Conservation (phyloP, 2,329 filamentous ascomycete genomes). For the Clonostachys sp. region DNA sequence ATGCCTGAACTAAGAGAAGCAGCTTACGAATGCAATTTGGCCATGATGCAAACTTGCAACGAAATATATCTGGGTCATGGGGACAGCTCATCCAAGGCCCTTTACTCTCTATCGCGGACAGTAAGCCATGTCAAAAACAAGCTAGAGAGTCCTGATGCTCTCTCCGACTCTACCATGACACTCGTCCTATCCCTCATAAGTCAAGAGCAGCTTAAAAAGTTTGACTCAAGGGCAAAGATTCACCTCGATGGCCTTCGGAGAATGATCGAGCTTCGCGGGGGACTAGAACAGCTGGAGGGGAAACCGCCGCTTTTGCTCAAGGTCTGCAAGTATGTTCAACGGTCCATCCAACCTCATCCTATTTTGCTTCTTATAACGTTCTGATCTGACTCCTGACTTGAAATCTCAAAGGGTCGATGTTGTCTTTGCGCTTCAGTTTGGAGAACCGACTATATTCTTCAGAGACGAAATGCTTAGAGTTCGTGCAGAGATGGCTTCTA, state of each 20-base stretch:
- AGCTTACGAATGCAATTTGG: background rate
- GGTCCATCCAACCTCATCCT: conserved; percentile 9
- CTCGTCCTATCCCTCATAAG: conserved; percentile 15
- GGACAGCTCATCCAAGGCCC: conserved; percentile 9
- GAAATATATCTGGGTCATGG: conserved; percentile 6
- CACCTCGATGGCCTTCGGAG: conserved; percentile 40
- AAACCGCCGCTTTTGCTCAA: conserved; percentile 1
- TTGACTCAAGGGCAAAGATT: conserved; percentile 8
- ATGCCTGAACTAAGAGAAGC: conserved; percentile 6
- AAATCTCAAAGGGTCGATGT: background rate
- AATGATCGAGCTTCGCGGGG: conserved; percentile 38
- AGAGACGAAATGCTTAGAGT: background rate
- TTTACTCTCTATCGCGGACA: conserved; percentile 13
- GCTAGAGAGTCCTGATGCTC: conserved; percentile 10
- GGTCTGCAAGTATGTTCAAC: conserved; percentile 7
- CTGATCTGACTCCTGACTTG: conserved; percentile 8
- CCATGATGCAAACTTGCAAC: conserved; percentile 13
- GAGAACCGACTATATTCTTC: conserved; percentile 1
- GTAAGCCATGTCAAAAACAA: conserved; percentile 11
- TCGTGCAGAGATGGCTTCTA: conserved; percentile 4
- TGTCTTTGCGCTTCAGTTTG: background rate
- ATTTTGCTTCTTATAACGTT: conserved; percentile 11
- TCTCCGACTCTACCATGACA: conserved; percentile 10
- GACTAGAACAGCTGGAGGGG: conserved; percentile 18
- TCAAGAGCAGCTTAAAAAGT: background rate